Evolutionary conservation across 2,329 filamentous ascomycete genomes (phyloP), one percentile per base, ranked within the genome.

Genomic region (Colletotrichum shisoi): DNA sequence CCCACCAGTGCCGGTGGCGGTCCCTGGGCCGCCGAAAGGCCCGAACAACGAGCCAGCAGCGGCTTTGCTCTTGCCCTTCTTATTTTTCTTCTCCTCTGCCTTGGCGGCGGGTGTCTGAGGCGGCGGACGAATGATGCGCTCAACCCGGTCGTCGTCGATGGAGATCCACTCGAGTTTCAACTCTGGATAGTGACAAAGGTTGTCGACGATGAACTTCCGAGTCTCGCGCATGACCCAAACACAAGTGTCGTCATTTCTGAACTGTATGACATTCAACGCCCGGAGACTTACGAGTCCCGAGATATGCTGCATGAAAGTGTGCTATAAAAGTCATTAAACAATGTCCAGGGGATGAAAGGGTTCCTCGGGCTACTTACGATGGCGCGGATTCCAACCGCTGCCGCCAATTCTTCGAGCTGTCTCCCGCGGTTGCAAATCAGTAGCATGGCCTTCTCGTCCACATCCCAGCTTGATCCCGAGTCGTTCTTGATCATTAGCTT

Each of bases 401-500:
- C 78, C 21, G 84, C 84, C 57, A 89, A 74, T 75, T 89, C 87
- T 70, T 85, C 79, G 6, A 89, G 77, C 15, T 76, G 71, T 52
- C 74, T 77, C 1, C 84, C 87, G 27, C 78, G 79, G 5, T 74
- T 79, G 71, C 85, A 86, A 4, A 89, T 78, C n/a, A 87, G 75
- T 61, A 82, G 76, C 63, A 85, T 81, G 0, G 84, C 82, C 73
- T 84, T 85, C 51, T 83, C 79, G 63, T 89, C 82, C 4, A 83
- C 71, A 72, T 89, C 86, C 88, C 88, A 91, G 6, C 77, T 76
- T 7, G 76, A 73, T 51, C 81, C 80, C 21, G 76, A 73, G 57
- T 87, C 81, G 70, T 89, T 87, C 72, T 86, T 85, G 70, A 90
- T 84, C 80, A 89, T 84, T 19, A 91, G 74, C 12, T 84, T 79